These are phyloP conservation scores for Reticulascus tulasneorum DNA, from an alignment of 2,329 filamentous ascomycete genomes.

Conservation along the genomic window DNA sequence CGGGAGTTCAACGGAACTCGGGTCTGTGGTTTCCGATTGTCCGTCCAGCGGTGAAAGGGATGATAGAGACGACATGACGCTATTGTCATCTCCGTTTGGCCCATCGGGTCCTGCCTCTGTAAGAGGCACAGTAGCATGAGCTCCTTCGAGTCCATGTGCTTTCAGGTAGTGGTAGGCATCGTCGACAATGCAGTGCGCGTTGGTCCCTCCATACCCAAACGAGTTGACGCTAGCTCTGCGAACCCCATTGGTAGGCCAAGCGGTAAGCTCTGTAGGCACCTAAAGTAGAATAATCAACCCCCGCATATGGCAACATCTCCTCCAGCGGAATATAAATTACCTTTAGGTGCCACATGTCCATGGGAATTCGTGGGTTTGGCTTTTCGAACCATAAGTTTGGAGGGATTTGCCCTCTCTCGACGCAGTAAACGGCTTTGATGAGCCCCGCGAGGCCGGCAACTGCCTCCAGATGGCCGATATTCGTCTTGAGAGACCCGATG, in stretches of 20 bases:
- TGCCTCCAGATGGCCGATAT: constrained; percentile 22
- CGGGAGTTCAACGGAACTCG: too few species aligned
- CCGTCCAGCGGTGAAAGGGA: constrained; percentile 2
- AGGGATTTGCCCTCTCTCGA: constrained; percentile 24
- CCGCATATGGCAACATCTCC: too few species aligned
- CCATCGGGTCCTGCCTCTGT: neutral
- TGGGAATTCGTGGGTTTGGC: constrained; percentile 22
- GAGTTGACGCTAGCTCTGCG: constrained; percentile 47
- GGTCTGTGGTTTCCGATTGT: too few species aligned
- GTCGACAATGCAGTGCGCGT: constrained; percentile 19
- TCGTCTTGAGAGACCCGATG: constrained; percentile 7
- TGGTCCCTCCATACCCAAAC: constrained; percentile 10
- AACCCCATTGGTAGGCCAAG: constrained; percentile 28
- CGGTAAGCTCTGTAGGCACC: constrained; percentile 22
- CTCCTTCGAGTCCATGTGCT: neutral
- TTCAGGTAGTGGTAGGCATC: constrained; percentile 17
- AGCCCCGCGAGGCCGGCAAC: constrained; percentile 16
- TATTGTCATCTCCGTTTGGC: neutral
- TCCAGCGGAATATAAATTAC: constrained; percentile 25
- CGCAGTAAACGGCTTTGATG: constrained; percentile 20
- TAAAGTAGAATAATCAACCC: constrained; percentile 13
- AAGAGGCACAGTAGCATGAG: constrained; percentile 3
- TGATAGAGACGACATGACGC: neutral
- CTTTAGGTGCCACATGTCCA: constrained; percentile 30
- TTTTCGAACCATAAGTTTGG: constrained; percentile 23